These are phyloP conservation scores for Trypanosoma melophagium DNA, from an alignment of 208 protist genomes.

Conservation along the genomic window DNA sequence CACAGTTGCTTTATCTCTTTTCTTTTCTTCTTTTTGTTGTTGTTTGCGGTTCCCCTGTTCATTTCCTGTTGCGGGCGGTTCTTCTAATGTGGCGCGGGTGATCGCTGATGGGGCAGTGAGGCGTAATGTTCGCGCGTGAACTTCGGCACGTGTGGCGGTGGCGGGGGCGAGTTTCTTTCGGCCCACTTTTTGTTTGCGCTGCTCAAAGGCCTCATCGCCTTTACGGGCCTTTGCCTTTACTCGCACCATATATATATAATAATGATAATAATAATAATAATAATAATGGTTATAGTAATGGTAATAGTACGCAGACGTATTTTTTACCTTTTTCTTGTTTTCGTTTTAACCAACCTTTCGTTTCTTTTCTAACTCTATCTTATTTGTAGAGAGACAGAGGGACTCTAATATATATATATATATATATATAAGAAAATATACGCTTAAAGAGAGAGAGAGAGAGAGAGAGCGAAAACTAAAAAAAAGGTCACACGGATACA, in stretches of 20 bases:
- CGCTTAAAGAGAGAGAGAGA: too few relatives aligned
- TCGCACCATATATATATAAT: slow-evolving; percentile 69
- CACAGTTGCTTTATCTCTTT: not conserved
- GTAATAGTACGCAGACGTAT: too few relatives aligned
- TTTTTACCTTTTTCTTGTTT: too few relatives aligned
- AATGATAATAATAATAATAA: too few relatives aligned
- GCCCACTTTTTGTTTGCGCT: slow-evolving; percentile 73
- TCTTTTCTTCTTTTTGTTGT: not conserved
- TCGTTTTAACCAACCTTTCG: too few relatives aligned
- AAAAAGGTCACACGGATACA: too few relatives aligned
- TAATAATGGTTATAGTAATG: too few relatives aligned
- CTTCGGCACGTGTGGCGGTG: slow-evolving; percentile 75
- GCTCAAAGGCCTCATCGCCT: slow-evolving; percentile 82
- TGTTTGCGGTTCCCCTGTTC: not conserved
- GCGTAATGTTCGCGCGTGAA: slow-evolving; percentile 77
- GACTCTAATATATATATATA: too few relatives aligned
- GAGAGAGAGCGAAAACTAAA: too few relatives aligned
- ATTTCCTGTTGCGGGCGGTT: slow-evolving; percentile 1
- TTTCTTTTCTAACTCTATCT: too few relatives aligned
- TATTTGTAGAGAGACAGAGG: too few relatives aligned
- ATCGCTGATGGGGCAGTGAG: slow-evolving; percentile 56
- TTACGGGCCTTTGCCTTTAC: slow-evolving; percentile 70
- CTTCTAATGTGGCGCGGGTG: slow-evolving; percentile 17
- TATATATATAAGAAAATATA: too few relatives aligned
- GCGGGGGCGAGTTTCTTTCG: slow-evolving; percentile 81